Evolutionary conservation across 2,329 filamentous ascomycete genomes (phyloP).

Genomic region (Teratosphaeria pseudoeucalypti): DNA sequence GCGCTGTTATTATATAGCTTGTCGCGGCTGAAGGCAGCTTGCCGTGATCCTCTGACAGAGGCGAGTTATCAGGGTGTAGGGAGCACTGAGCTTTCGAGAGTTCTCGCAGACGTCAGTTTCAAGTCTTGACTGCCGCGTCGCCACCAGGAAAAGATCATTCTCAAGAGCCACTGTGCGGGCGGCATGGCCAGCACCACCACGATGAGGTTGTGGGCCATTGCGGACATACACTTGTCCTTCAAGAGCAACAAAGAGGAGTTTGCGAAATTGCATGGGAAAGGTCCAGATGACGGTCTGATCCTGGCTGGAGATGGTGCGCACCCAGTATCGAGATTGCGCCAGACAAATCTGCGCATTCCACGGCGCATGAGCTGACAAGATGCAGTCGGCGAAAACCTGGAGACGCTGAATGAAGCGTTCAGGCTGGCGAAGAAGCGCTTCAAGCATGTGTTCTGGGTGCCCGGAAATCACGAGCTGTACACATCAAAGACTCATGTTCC

Average conservation of each 20-base stretch:
- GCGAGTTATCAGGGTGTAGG: not conserved
- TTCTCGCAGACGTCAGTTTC: not conserved
- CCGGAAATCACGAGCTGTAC: constrained; percentile 50
- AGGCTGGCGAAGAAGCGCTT: constrained; percentile 33
- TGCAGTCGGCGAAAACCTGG: constrained; percentile 24
- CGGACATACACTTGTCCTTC: constrained; percentile 38
- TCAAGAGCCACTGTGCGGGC: not conserved
- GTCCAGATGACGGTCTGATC: constrained; percentile 35
- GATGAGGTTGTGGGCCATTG: constrained; percentile 34
- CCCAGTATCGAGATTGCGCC: not conserved
- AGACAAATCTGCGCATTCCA: not conserved
- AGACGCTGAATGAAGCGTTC: constrained; percentile 29
- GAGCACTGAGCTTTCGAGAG: not conserved
- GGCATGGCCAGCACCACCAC: constrained; percentile 1
- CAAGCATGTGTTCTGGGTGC: constrained; percentile 44
- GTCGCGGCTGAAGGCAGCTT: not conserved
- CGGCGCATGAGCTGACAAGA: constrained; percentile 6
- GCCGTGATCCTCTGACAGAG: not conserved
- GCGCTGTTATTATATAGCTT: not conserved
- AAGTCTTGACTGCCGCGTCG: not conserved
- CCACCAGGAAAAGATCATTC: not conserved
- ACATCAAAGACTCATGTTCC: constrained; percentile 31
- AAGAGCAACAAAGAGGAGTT: constrained; percentile 36
- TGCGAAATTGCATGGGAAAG: constrained; percentile 28
- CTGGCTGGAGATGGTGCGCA: constrained; percentile 31